These are phyloP conservation scores for Backusella psychrophila DNA, from an alignment of 192 early-diverging fungal species.

Conservation along the genomic window DNA sequence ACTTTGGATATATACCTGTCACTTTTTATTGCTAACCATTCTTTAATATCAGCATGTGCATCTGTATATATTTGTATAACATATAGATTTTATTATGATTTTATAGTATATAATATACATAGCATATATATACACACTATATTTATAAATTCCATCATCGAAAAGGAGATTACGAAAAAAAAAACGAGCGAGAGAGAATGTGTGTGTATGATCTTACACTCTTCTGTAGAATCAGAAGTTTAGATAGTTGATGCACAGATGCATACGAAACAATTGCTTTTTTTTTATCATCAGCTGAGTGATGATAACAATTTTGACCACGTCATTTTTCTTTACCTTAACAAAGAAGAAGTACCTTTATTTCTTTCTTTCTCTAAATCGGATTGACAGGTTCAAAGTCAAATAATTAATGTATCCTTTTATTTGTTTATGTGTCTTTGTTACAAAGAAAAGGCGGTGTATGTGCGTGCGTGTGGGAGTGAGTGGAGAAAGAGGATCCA, in stretches of 20 bases:
- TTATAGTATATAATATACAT: too few relatives aligned
- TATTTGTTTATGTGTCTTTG: not conserved
- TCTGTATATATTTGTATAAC: too few relatives aligned
- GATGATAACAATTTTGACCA: conserved; percentile 6
- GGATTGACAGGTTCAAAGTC: not conserved
- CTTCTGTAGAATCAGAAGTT: conserved; percentile 4
- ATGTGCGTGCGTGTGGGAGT: not conserved
- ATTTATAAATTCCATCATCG: not conserved
- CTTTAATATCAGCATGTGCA: too few relatives aligned
- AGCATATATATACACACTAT: not conserved
- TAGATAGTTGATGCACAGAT: conserved; percentile 4
- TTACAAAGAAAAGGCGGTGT: not conserved
- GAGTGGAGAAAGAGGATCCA: not conserved
- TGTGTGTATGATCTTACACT: not conserved
- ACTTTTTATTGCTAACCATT: not conserved
- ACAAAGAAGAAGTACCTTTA: not conserved
- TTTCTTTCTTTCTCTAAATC: not conserved
- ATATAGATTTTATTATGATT: too few relatives aligned
- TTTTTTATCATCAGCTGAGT: not conserved
- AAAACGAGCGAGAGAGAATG: not conserved
- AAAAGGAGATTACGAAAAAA: not conserved
- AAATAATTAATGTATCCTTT: not conserved
- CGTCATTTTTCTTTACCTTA: not conserved
- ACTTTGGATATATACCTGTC: not conserved
- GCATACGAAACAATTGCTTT: conserved; percentile 7